Conservation (phyloP, 2,329 filamentous ascomycete species). For the Intubia oerlemansii region DNA sequence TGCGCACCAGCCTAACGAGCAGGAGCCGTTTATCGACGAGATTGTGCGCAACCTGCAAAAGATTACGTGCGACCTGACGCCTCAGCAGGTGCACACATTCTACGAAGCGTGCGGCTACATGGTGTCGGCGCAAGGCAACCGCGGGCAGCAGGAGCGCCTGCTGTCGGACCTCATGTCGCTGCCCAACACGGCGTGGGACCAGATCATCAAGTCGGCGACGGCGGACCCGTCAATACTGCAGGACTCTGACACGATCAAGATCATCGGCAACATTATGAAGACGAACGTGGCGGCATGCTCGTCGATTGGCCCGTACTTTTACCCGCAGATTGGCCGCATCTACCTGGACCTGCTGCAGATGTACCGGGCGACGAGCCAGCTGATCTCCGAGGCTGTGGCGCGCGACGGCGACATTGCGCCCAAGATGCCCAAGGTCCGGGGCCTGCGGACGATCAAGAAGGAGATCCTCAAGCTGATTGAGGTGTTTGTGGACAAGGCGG, state of each 20-base stretch:
- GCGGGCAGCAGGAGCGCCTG: slow-evolving; percentile 76
- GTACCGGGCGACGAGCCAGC: slow-evolving; percentile 90
- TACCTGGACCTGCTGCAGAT: slow-evolving; percentile 98
- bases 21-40: slow-evolving; percentile 93
- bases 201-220: slow-evolving; percentile 77
- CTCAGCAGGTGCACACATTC: slow-evolving; percentile 95
- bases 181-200: slow-evolving; percentile 87
- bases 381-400: slow-evolving; percentile 84
- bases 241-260: slow-evolving; percentile 88
- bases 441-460: slow-evolving; percentile 94
- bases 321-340: slow-evolving; percentile 90
- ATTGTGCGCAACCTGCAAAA: slow-evolving; percentile 90
- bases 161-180: slow-evolving; percentile 83
- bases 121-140: slow-evolving; percentile 95
- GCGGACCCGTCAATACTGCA: slow-evolving; percentile 71
- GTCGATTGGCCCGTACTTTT: slow-evolving; percentile 93
- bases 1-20: slow-evolving; percentile 81
- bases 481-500: slow-evolving; percentile 93
- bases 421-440: slow-evolving; percentile 91
- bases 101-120: slow-evolving; percentile 98
- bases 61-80: slow-evolving; percentile 85
- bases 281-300: slow-evolving; percentile 97
- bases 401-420: slow-evolving; percentile 63
- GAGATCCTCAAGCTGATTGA: slow-evolving; percentile 97
- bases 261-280: slow-evolving; percentile 99